phyloP scores from a whole-genome alignment of 306 rosid genomes.

The Vachellia collinsii region DNA sequence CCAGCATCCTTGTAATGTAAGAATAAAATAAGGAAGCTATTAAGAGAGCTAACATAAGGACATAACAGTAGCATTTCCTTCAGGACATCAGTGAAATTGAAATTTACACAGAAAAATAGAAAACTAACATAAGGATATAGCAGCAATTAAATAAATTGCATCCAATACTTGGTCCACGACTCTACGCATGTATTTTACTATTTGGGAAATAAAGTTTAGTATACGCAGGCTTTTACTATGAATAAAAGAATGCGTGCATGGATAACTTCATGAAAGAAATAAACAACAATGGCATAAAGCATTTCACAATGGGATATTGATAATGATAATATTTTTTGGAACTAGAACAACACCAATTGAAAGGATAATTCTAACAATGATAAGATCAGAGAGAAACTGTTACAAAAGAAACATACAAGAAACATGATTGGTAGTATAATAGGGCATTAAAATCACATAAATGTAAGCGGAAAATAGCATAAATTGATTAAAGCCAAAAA shows the following conservation, averaged over 20 bases:
- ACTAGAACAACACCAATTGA: slow-evolving; percentile 17
- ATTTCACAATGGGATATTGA: slow-evolving; percentile 4
- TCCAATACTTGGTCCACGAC: not conserved
- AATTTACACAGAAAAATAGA: slow-evolving; percentile 19
- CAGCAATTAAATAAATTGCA: not conserved
- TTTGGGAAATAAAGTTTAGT: not conserved
- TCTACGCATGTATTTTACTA: not conserved
- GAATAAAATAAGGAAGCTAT: slow-evolving; percentile 14
- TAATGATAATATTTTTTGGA: not conserved
- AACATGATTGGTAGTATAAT: not conserved
- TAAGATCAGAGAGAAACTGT: slow-evolving; percentile 14
- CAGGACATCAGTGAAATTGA: slow-evolving; percentile 14
- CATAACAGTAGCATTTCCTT: slow-evolving; percentile 10
- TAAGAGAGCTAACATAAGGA: not conserved
- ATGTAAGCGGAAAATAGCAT: slow-evolving; percentile 10
- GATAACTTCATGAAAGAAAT: slow-evolving; percentile 17
- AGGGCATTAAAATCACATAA: slow-evolving; percentile 5
- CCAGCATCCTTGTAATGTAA: not conserved
- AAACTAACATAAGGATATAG: slow-evolving; percentile 2
- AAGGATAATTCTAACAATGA: slow-evolving; percentile 11
- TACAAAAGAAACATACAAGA: slow-evolving; percentile 12
- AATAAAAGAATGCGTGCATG: not conserved
- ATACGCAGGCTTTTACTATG: not conserved
- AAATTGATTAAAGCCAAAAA: slow-evolving; percentile 24
- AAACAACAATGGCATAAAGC: slow-evolving; percentile 16